A percentile compares a stretch with the other conserved stretches of the same genome.
phyloP scores from a whole-genome alignment of 2,329 filamentous ascomycete genomes.

The Myotisia sp. region DNA sequence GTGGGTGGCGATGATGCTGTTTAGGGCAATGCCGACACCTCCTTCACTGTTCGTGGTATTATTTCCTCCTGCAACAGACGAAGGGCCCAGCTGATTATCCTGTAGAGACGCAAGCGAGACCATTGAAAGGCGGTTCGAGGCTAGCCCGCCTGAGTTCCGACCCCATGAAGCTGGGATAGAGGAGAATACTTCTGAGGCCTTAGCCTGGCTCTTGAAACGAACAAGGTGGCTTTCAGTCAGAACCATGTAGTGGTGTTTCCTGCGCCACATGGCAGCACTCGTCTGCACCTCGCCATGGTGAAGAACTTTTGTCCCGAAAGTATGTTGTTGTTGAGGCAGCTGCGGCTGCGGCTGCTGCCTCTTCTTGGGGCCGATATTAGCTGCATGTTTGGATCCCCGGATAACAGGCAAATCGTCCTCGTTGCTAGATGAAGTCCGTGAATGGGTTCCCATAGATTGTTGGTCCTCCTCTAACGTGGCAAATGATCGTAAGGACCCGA shows the following conservation, averaged over 20 bases:
- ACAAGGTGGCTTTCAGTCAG: conserved; percentile 55
- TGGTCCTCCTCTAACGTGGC: conserved; percentile 41
- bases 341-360: background rate
- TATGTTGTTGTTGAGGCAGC: background rate
- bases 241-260: conserved; percentile 60
- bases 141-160: conserved; percentile 30
- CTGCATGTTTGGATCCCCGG: conserved; percentile 2
- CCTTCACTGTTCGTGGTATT: conserved; percentile 42
- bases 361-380: conserved; percentile 1
- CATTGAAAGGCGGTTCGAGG: conserved; percentile 38
- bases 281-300: conserved; percentile 58
- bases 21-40: conserved; percentile 42
- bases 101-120: conserved; percentile 47
- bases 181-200: conserved; percentile 50
- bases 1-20: conserved; percentile 54
- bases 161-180: conserved; percentile 31
- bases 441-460: conserved; percentile 30
- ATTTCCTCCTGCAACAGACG: conserved; percentile 14
- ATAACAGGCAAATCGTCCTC: conserved; percentile 27
- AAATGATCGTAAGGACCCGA: conserved; percentile 43
- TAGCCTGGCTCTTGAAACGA: conserved; percentile 52
- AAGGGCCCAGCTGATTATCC: conserved; percentile 40
- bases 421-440: conserved; percentile 36
- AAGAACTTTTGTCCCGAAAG: conserved; percentile 37
- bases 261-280: conserved; percentile 54